Conservation (phyloP, 371 early-diverging fungal species). For the Circinella minor region DNA sequence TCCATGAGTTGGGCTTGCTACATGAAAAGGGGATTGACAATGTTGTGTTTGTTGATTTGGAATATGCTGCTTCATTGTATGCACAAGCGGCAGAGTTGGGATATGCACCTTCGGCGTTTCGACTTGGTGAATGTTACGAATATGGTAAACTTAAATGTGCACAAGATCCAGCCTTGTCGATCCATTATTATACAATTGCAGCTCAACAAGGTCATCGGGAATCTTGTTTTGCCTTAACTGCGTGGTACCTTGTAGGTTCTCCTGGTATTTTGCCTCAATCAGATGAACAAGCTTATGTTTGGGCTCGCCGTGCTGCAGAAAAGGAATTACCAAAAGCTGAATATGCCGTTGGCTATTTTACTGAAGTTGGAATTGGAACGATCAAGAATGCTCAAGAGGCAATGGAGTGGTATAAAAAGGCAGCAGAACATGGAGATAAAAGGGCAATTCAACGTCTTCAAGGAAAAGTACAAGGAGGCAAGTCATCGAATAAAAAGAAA, state of each 20-base stretch:
- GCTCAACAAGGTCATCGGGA: slow-evolving; percentile 92
- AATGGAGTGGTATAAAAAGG: slow-evolving; percentile 80
- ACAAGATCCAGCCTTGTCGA: slow-evolving; percentile 70
- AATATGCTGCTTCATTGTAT: slow-evolving; percentile 78
- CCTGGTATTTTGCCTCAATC: slow-evolving; percentile 76
- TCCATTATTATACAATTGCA: slow-evolving; percentile 78
- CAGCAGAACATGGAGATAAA: slow-evolving; percentile 82
- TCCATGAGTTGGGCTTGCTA: slow-evolving; percentile 73
- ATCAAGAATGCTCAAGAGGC: slow-evolving; percentile 73
- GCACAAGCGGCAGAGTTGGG: slow-evolving; percentile 74
- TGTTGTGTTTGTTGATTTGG: slow-evolving; percentile 72
- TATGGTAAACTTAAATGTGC: slow-evolving; percentile 71
- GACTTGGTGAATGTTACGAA: slow-evolving; percentile 81
- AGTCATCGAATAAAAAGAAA: slow-evolving; percentile 38
- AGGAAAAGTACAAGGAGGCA: slow-evolving; percentile 40
- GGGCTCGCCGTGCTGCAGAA: slow-evolving; percentile 88
- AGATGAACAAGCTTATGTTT: slow-evolving; percentile 90
- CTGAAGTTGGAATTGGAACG: slow-evolving; percentile 84
- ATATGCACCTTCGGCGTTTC: slow-evolving; percentile 77
- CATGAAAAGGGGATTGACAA: slow-evolving; percentile 74
- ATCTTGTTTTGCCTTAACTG: slow-evolving; percentile 85
- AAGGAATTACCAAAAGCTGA: slow-evolving; percentile 86
- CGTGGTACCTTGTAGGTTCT: slow-evolving; percentile 91
- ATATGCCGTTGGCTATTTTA: slow-evolving; percentile 87
- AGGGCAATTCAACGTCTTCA: slow-evolving; percentile 70